Evolutionary conservation across 805 yeast genomes (phyloP), one percentile per base, ranked within the genome.

Genomic region (Sungouiozyma intestinalis): DNA sequence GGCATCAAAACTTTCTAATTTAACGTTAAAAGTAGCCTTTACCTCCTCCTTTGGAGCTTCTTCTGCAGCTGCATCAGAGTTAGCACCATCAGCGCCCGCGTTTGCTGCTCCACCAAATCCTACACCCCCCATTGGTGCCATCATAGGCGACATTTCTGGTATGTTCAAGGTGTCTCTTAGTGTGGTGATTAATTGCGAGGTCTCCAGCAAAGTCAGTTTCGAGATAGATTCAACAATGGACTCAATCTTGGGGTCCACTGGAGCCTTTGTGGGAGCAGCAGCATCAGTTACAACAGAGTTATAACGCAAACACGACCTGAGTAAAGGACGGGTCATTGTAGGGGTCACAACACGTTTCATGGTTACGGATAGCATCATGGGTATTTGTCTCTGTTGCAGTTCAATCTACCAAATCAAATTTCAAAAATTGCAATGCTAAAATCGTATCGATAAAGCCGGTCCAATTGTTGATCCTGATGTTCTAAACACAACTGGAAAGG

Each of bases 1-100:
- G 45, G 97, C 77, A 57, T 92, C 98, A 56, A 92, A 88, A 35
- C 90, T 76, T 64, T 90, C 97, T 58, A 90, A 78, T 70, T 90
- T 92, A 63, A 90, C 69, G 58, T 85, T 73, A 71, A 92, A 92
- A 51, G 92, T 85, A 50, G 95, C 85, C 75, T 90, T 83, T 68
- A 87, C 97, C 66, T 87, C 94, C 42, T 72, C 77, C 47, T 71
- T 86, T 56, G 85, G 94, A 57, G 79, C 77, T 36, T 82, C 77
- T 24, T 79, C 77, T 40, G 79, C 74, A 31, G 77, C 77, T 34
- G 73, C 73, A 33, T 72, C 72, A 20, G 68, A 69, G 40, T 45
- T 45, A 35, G 77, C 76, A 37, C 73, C 77, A 36, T 72, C 75
- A 34, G 74, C 77, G 31, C 77, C 74, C 40, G 74, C 77, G n/a